Base-by-base conservation (phyloP, 306 rosid species). In the Castanospermum australe region DNA sequence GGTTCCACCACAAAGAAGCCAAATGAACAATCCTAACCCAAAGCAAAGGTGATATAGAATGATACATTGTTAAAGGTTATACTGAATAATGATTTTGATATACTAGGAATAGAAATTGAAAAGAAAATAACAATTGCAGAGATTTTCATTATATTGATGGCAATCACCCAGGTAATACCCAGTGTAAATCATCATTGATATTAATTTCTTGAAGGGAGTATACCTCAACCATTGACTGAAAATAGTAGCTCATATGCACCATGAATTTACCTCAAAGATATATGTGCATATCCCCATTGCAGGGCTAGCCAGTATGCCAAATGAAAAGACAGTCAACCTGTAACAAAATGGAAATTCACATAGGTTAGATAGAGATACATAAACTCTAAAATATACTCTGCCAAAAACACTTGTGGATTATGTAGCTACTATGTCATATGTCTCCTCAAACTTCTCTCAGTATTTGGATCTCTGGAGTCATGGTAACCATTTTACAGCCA, bases 321-420 rank as follows among this genome's bases (percentile, higher is more conserved):
- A 93, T 52, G 89, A 82, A 75, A 90, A 82, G 68, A 90, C 96
- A 3, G 97, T 89, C 71, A 81, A 81, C 86, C 96, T 93, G 91
- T 66, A 89, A 77, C 22, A 72, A 68, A 63, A 75, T 24, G 36
- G 35, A 67, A 72, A 57, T 28, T 73, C 62, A 28, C 15, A 60
- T 0, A 78, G 55, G 35, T 47, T 44, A 73, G 41, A 68, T 11
- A 59, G 18, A 18, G 10, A 57, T 56, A 60, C 59, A 78, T 47
- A 38, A 17, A 28, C 45, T n/a, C 67, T 14, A 6, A 67, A 83
- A 28, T 83, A 72, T 33, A 44, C 24, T 5, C 10, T 63, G 9
- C 20, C 63, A 56, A 66, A 55, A 35, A 30, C 33, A 76, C 8
- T 24, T 33, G 9, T 60, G 42, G 57, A 14, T 47, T 6, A 24